These are phyloP conservation scores for Orobanche coerulescens DNA, from an alignment of 257 asterid species.

Conservation along the genomic window DNA sequence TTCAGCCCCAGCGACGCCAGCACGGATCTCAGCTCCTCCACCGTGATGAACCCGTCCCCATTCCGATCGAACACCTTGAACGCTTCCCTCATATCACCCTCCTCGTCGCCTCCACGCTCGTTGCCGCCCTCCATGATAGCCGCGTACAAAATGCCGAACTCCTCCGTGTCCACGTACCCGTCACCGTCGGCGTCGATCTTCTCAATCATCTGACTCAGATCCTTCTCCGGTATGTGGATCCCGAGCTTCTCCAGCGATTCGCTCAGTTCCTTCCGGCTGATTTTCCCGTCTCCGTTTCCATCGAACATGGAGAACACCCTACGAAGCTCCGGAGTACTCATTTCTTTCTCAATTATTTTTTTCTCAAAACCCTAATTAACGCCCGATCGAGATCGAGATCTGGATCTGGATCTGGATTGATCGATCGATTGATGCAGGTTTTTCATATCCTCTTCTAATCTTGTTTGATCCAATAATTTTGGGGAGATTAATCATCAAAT, in stretches of 20 bases:
- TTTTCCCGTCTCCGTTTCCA: slow-evolving; percentile 46
- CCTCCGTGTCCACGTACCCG: slow-evolving; percentile 42
- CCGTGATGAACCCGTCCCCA: slow-evolving; percentile 49
- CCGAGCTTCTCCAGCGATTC: slow-evolving; percentile 45
- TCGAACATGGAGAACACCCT: slow-evolving; percentile 48
- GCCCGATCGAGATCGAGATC: too few species aligned
- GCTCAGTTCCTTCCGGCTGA: slow-evolving; percentile 36
- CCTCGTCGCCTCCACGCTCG: slow-evolving; percentile 31
- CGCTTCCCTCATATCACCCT: slow-evolving; percentile 50
- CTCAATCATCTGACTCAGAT: slow-evolving; percentile 35
- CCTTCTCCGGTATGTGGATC: slow-evolving; percentile 39
- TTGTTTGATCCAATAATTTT: too few species aligned
- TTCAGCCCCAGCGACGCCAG: slow-evolving; percentile 42
- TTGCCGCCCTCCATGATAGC: slow-evolving; percentile 39
- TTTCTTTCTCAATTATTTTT: too few species aligned
- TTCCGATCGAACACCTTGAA: slow-evolving; percentile 53
- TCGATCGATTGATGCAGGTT: too few species aligned
- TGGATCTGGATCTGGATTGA: too few species aligned
- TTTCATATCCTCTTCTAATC: too few species aligned
- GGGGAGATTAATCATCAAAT: too few species aligned
- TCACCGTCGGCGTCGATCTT: slow-evolving; percentile 49
- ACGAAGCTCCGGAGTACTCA: slow-evolving; percentile 42
- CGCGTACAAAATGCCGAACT: slow-evolving; percentile 37
- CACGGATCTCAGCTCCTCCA: slow-evolving; percentile 45
- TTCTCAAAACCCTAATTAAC: slow-evolving; percentile 76